Percentiles rank a stretch among this genome's conserved stretches.
phyloP scores from a whole-genome alignment of 2,329 filamentous ascomycete species.

The Verticillium alfalfae region DNA sequence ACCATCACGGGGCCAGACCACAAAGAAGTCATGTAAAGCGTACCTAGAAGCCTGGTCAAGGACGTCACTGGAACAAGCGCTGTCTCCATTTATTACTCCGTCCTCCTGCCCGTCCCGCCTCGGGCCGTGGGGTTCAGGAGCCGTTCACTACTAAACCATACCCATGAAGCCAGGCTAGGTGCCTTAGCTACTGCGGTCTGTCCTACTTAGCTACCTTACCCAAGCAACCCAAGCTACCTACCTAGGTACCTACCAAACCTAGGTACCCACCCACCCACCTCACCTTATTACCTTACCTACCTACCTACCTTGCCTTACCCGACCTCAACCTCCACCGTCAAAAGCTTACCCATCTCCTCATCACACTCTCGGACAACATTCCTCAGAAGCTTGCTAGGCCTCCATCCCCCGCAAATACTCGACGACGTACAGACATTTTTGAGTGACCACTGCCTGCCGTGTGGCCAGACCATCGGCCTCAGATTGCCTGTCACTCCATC shows the following conservation, averaged over 20 bases:
- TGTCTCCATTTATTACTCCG: constrained; percentile 1
- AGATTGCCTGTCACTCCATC: not conserved
- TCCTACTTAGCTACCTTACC: not conserved
- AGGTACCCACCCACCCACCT: not conserved
- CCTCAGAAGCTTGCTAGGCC: not conserved
- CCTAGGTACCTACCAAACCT: too few relatives aligned
- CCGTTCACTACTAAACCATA: not conserved
- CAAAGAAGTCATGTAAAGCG: not conserved
- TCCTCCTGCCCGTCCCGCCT: not conserved
- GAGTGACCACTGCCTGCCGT: constrained; percentile 1
- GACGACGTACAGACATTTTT: not conserved
- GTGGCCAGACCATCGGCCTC: not conserved
- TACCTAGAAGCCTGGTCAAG: not conserved
- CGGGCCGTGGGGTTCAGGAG: not conserved
- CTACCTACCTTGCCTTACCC: not conserved
- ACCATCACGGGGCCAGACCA: not conserved
- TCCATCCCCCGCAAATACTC: not conserved
- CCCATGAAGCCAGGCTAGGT: not conserved
- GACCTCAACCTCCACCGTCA: not conserved
- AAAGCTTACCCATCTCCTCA: not conserved
- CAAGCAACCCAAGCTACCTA: not conserved
- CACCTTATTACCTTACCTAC: not conserved
- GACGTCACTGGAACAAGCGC: constrained; percentile 1
- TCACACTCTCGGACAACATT: not conserved
- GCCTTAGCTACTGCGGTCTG: too few relatives aligned